A percentile compares a stretch with the other conserved stretches of the same genome.
These are phyloP conservation scores for Camellia oleifera DNA, from an alignment of 179 eudicot genomes.

Conservation along the genomic window DNA sequence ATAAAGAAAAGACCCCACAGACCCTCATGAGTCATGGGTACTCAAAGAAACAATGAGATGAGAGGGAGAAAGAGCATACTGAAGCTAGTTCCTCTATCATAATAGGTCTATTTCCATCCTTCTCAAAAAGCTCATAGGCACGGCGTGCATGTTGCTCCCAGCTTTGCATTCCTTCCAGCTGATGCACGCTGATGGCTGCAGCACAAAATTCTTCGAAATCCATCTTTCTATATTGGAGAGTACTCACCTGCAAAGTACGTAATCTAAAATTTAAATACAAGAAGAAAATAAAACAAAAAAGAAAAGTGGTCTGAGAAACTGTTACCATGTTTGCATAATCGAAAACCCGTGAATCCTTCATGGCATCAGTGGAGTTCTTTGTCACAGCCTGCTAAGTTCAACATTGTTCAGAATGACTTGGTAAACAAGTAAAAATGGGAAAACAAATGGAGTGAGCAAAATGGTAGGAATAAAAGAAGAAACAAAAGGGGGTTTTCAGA, in stretches of 20 bases:
- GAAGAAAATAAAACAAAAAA: neutral
- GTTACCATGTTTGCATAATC: conserved; percentile 69
- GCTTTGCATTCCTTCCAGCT: conserved; percentile 81
- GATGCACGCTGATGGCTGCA: conserved; percentile 77
- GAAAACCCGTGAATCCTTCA: conserved; percentile 73
- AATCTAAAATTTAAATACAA: neutral
- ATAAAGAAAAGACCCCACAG: neutral
- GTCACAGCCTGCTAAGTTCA: neutral
- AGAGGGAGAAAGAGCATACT: conserved; percentile 42
- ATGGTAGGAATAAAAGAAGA: neutral
- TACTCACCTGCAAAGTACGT: conserved; percentile 52
- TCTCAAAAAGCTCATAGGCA: conserved; percentile 87
- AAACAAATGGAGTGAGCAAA: neutral
- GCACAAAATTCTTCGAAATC: conserved; percentile 93
- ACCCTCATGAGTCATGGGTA: neutral
- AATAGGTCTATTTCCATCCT: conserved; percentile 89
- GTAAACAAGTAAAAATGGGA: neutral
- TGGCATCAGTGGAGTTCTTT: conserved; percentile 59
- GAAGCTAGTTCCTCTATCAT: conserved; percentile 98
- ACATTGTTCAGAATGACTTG: neutral
- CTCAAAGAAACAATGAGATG: neutral
- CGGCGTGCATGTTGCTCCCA: conserved; percentile 86
- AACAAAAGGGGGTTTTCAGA: conserved; percentile 5
- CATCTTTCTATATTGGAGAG: conserved; percentile 76
- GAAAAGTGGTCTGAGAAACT: conserved; percentile 4